A percentile compares a stretch with the other conserved stretches of the same genome.
Evolutionary conservation across 768 basidiomycete genomes (phyloP).

Genomic region (Hygrocybe punicea): DNA sequence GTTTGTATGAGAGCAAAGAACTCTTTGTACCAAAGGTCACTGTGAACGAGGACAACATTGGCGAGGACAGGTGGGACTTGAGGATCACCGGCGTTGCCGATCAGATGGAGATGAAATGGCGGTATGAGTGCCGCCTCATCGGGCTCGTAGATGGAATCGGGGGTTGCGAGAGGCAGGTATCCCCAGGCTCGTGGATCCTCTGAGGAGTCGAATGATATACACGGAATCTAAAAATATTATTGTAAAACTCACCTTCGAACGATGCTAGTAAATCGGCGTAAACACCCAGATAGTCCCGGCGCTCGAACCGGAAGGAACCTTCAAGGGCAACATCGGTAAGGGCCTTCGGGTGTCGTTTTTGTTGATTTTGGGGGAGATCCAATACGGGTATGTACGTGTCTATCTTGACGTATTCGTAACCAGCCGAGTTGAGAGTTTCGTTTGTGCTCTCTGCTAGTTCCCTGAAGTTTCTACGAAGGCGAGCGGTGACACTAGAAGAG

Average conservation of each 20-base stretch:
- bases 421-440: background rate
- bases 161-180: background rate
- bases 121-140: background rate
- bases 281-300: background rate
- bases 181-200: slow-evolving; percentile 2
- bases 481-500: background rate
- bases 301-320: slow-evolving; percentile 1
- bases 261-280: background rate
- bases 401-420: slow-evolving; percentile 3
- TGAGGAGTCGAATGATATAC: background rate
- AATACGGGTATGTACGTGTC: background rate
- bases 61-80: background rate
- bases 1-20: background rate
- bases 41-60: background rate
- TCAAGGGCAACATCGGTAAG: background rate
- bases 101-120: slow-evolving; percentile 1
- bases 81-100: slow-evolving; percentile 5
- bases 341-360: background rate
- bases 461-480: background rate
- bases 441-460: background rate
- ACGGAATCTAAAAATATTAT: background rate
- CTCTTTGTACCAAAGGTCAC: background rate
- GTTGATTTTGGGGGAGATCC: background rate
- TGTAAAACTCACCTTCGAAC: background rate
- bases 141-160: slow-evolving; percentile 1